Base-by-base conservation (phyloP, 257 asterid species). In the Nicotiana noctiflora region DNA sequence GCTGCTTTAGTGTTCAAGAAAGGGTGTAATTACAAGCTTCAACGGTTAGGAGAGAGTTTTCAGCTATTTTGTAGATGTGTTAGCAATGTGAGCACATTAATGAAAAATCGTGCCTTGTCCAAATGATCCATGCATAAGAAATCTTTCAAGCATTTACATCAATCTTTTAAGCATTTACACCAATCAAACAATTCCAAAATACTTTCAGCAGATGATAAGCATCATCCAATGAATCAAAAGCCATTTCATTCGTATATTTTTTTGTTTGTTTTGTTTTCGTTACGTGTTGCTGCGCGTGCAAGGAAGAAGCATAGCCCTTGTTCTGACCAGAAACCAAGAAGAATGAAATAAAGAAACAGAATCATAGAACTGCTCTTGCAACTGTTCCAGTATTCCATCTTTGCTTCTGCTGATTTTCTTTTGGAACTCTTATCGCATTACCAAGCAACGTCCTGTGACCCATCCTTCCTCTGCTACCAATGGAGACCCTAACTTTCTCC, bases 401-500 rank as follows among this genome's bases (percentile, higher is more conserved):
- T 80, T 84, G 91, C 83, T 91, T 89, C 84, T 79, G 92, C 83
- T 85, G 93, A 25, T 87, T 87, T 57, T 91, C 94, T 85, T 81
- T 91, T 10, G 89, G 66, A 59, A 83, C 92, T 85, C 93, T 90
- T 88, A 92, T 90, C 60, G 94, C 93, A 86, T 76, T 89, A 18
- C 93, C 87, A 6, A 90, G 92, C 55, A 87, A 83, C 82, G 86
- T 80, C 74, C 96, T 82, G n/a, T 89, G 96, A 14, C 92, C 97
- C 84, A 83, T 83, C 79, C 84, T 86, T 67, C 97, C 97, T 68
- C 97, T 87, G 46, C 96, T 86, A 75, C 99, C 98, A 12, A 96
- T 96, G 0, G 98, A 94, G 34, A 96, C 91, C 87, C 98, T 85
- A 23, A 92, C 88, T 87, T 90, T 96, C 88, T 96, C 98, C 90